These are phyloP conservation scores for Botrytis pseudocinerea DNA, from an alignment of 2,329 filamentous ascomycete genomes.

Conservation along the genomic window DNA sequence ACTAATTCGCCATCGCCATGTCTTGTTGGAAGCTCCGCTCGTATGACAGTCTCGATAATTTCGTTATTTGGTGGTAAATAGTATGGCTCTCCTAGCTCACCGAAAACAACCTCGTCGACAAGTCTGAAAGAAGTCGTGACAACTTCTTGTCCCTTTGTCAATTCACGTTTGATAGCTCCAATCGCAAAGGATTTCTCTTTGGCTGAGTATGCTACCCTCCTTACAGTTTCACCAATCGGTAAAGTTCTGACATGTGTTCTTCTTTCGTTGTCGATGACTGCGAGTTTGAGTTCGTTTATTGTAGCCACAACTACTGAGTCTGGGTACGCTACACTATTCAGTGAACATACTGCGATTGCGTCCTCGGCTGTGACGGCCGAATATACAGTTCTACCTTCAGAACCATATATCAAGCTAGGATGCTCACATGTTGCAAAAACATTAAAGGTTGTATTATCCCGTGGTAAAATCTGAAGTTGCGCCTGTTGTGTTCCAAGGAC, in stretches of 20 bases:
- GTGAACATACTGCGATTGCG: conserved; percentile 76
- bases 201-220: conserved; percentile 82
- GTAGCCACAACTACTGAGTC: conserved; percentile 80
- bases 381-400: conserved; percentile 84
- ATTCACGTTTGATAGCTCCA: conserved; percentile 76
- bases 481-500: conserved; percentile 85
- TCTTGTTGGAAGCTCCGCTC: conserved; percentile 67
- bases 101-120: conserved; percentile 87
- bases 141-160: conserved; percentile 70
- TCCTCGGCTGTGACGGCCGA: conserved; percentile 91
- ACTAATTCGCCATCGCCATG: conserved; percentile 54
- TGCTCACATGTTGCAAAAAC: conserved; percentile 95
- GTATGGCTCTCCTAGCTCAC: conserved; percentile 65
- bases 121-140: conserved; percentile 81
- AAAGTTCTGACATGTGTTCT: conserved; percentile 86
- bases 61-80: conserved; percentile 61
- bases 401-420: conserved; percentile 87
- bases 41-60: conserved; percentile 80
- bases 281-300: conserved; percentile 72
- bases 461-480: conserved; percentile 74
- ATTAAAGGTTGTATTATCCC: conserved; percentile 66
- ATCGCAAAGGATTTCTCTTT: conserved; percentile 79
- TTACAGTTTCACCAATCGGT: conserved; percentile 76
- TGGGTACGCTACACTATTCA: conserved; percentile 80
- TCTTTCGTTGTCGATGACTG: conserved; percentile 77